Percentiles rank a stretch among this genome's conserved stretches.
Conservation (phyloP, 2,329 filamentous ascomycete species). For the Cytospora piceae region DNA sequence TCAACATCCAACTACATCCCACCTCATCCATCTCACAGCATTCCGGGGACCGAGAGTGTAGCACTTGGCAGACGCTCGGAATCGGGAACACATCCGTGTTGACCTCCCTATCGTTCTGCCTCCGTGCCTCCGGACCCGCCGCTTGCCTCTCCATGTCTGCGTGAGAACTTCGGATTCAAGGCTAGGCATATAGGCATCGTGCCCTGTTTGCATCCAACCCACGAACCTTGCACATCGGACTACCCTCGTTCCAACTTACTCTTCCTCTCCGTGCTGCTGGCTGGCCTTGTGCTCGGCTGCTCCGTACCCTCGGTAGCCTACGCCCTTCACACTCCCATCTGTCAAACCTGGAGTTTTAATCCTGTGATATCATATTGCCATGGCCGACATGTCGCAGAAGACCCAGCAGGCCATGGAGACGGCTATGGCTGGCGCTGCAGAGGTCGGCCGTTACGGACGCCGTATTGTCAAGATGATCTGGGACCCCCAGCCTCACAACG, state of each 20-base stretch:
- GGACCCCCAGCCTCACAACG: conserved; percentile 86
- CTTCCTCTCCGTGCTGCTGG: background rate
- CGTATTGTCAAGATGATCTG: conserved; percentile 89
- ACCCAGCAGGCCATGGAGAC: conserved; percentile 39
- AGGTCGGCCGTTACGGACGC: conserved; percentile 72
- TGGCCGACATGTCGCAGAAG: conserved; percentile 29
- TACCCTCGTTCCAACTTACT: background rate
- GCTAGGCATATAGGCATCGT: background rate
- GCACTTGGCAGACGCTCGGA: background rate
- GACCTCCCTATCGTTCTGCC: background rate
- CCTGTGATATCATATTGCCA: background rate
- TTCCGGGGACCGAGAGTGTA: background rate
- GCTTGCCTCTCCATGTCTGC: background rate
- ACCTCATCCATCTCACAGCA: background rate
- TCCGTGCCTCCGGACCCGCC: background rate
- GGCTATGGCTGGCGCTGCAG: conserved; percentile 44
- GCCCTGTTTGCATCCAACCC: background rate
- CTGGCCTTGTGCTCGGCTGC: background rate
- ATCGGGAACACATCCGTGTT: background rate
- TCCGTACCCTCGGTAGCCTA: background rate
- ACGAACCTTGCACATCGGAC: background rate
- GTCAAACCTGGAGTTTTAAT: background rate
- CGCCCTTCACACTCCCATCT: background rate
- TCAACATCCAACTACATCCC: background rate
- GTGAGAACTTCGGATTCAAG: background rate